A percentile compares a stretch with the other conserved stretches of the same genome.
phyloP scores from a whole-genome alignment of 2,329 filamentous ascomycete genomes.

The Beauveria medogensis region DNA sequence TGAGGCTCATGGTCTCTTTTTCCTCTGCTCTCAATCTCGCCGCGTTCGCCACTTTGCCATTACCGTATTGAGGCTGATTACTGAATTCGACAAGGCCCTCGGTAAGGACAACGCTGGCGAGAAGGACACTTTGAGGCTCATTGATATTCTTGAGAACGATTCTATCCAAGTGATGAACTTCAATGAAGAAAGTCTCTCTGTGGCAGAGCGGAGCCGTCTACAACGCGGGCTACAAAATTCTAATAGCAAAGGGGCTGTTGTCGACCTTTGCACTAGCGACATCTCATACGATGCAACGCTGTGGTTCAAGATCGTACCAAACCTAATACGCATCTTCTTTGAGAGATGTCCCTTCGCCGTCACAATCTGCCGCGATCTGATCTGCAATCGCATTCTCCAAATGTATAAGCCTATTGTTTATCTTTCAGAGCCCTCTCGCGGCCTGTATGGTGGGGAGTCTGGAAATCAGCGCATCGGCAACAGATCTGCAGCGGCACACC shows the following conservation, averaged over 20 bases:
- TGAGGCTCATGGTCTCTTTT: constrained; percentile 94
- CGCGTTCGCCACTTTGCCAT: constrained; percentile 85
- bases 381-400: constrained; percentile 85
- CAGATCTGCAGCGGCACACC: constrained; percentile 61
- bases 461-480: constrained; percentile 42
- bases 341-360: constrained; percentile 89
- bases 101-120: constrained; percentile 55
- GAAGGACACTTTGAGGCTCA: constrained; percentile 64
- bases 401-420: constrained; percentile 81
- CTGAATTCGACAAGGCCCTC: constrained; percentile 84
- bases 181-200: constrained; percentile 82
- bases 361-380: constrained; percentile 80
- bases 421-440: constrained; percentile 65
- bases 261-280: constrained; percentile 93
- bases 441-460: constrained; percentile 53
- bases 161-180: constrained; percentile 84
- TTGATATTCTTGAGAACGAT: constrained; percentile 85
- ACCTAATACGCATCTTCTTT: constrained; percentile 82
- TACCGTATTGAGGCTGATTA: constrained; percentile 83
- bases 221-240: constrained; percentile 83
- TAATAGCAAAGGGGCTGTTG: constrained; percentile 74
- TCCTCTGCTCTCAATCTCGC: constrained; percentile 90
- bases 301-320: constrained; percentile 98
- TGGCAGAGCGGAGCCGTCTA: constrained; percentile 85
- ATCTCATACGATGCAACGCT: constrained; percentile 88